Conservation (phyloP, 2,329 filamentous ascomycete species). For the Colletotrichum limetticola region DNA sequence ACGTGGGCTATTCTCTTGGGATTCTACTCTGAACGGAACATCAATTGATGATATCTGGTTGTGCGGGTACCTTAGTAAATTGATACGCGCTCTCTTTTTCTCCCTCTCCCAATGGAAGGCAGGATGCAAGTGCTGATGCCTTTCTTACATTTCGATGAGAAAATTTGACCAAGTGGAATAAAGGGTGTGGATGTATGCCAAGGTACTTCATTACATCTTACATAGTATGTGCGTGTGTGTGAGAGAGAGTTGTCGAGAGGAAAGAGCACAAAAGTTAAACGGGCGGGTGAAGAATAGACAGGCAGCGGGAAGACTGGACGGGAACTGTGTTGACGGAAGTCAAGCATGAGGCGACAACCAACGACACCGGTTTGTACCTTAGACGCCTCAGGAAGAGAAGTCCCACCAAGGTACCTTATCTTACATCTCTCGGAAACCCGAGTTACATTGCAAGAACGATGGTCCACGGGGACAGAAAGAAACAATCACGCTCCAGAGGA, state of each 20-base stretch:
- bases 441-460: background rate
- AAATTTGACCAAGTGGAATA: background rate
- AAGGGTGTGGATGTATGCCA: background rate
- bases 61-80: background rate
- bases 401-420: background rate
- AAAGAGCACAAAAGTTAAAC: constrained; percentile 2
- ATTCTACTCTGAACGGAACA: background rate
- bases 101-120: too few relatives aligned
- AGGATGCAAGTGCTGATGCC: too few relatives aligned
- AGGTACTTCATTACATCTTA: background rate
- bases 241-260: background rate
- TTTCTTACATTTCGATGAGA: too few relatives aligned
- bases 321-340: background rate
- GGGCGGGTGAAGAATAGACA: constrained; percentile 6
- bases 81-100: too few relatives aligned
- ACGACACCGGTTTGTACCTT: background rate
- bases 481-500: background rate
- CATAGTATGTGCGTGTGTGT: background rate
- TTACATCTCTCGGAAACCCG: background rate
- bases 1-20: background rate
- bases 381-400: background rate
- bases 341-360: background rate
- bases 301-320: background rate
- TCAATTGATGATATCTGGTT: background rate
- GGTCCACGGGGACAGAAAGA: background rate